Evolutionary conservation across 805 yeast species (phyloP).

Genomic region (Cyberlindnera veronae): DNA sequence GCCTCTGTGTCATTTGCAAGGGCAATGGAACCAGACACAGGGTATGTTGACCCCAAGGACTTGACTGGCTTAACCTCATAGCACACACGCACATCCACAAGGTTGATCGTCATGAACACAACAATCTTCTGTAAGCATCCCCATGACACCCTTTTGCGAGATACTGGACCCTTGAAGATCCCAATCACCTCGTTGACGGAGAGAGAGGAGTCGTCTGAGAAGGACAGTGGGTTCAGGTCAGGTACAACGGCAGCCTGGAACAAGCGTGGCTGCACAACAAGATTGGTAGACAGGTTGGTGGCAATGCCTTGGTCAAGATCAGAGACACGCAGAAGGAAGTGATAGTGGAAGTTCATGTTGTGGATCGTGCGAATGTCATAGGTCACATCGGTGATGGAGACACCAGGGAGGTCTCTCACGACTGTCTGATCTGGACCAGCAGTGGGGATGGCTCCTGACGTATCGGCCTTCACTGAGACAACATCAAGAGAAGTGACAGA

Average conservation of each 20-base stretch:
- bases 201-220: not conserved
- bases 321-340: not conserved
- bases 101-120: conserved; percentile 1
- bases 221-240: not conserved
- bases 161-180: not conserved
- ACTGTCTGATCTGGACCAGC: not conserved
- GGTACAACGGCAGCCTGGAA: not conserved
- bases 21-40: too few relatives aligned
- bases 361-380: not conserved
- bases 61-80: conserved; percentile 1
- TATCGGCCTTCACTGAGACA: not conserved
- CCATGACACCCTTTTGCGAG: not conserved
- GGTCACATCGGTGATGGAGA: not conserved
- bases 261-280: not conserved
- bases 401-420: not conserved
- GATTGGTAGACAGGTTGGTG: not conserved
- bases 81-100: conserved; percentile 1
- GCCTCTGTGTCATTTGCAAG: not conserved
- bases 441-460: not conserved
- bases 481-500: not conserved
- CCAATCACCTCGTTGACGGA: conserved; percentile 3
- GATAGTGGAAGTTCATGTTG: not conserved
- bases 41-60: too few relatives aligned
- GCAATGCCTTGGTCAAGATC: not conserved
- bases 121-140: not conserved